Evolutionary conservation across 116 monocot genomes (phyloP).

Genomic region (Posidonia oceanica): DNA sequence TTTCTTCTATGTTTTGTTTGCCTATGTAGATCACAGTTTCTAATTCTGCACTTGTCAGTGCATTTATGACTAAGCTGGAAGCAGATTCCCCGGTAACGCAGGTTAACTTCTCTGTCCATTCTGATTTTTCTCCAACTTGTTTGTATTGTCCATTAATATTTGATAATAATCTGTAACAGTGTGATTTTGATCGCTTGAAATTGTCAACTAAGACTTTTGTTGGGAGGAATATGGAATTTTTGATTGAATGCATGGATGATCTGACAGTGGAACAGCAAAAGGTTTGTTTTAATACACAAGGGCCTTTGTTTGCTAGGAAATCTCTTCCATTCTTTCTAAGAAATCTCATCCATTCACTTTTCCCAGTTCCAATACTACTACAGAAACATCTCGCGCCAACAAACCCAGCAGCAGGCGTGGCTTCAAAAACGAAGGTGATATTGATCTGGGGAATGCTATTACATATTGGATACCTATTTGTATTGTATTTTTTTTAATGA

Average conservation of each 20-base stretch:
- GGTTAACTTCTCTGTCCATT: slow-evolving; percentile 19
- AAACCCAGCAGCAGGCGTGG: slow-evolving; percentile 90
- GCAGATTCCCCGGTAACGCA: slow-evolving; percentile 81
- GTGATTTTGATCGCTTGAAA: slow-evolving; percentile 87
- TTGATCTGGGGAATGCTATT: not conserved
- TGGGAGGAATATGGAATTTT: slow-evolving; percentile 93
- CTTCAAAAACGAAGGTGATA: slow-evolving; percentile 73
- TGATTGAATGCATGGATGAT: slow-evolving; percentile 99
- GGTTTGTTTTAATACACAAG: slow-evolving; percentile 22
- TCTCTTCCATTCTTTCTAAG: not conserved
- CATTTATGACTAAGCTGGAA: slow-evolving; percentile 89
- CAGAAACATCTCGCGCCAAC: slow-evolving; percentile 79
- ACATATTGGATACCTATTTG: too few relatives aligned
- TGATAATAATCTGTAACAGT: slow-evolving; percentile 29
- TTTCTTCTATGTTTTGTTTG: not conserved
- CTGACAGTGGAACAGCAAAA: slow-evolving; percentile 88
- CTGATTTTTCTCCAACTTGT: not conserved
- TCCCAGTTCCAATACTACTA: slow-evolving; percentile 62
- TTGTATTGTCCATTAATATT: not conserved
- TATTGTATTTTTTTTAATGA: too few relatives aligned
- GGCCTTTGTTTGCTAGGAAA: not conserved
- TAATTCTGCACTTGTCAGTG: slow-evolving; percentile 94
- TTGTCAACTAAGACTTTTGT: slow-evolving; percentile 76
- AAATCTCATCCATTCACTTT: not conserved
- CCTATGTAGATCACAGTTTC: slow-evolving; percentile 77